Evolutionary conservation across 345 rosid species (phyloP).

Genomic region (Viola odorata): DNA sequence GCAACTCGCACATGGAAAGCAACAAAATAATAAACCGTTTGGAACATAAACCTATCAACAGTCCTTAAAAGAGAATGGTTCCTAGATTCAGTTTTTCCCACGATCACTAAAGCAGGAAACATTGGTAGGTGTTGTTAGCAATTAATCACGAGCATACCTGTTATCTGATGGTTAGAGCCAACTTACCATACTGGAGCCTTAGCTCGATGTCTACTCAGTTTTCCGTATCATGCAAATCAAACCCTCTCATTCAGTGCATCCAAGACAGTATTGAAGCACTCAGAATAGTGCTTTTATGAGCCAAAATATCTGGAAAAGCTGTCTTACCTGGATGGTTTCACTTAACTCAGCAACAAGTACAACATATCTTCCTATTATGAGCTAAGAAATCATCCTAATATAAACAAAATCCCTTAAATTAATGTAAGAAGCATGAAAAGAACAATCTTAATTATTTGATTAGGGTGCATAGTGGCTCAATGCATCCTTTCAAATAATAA

Average conservation of each 20-base stretch:
- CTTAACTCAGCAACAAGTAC: too few species aligned
- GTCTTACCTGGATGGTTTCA: too few species aligned
- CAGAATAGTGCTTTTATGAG: slow-evolving; percentile 1
- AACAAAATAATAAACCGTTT: slow-evolving; percentile 15
- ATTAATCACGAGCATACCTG: too few species aligned
- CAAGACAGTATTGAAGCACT: neutral
- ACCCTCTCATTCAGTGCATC: slow-evolving; percentile 2
- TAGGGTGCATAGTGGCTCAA: neutral
- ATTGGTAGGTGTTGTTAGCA: neutral
- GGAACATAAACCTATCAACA: slow-evolving; percentile 14
- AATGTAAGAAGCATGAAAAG: neutral
- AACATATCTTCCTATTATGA: too few species aligned
- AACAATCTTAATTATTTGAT: neutral
- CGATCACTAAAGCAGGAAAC: too few species aligned
- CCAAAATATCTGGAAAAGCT: slow-evolving; percentile 6
- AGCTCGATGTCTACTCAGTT: slow-evolving; percentile 14
- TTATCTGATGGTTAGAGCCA: slow-evolving; percentile 12
- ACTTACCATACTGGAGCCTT: slow-evolving; percentile 19
- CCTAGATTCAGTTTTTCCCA: too few species aligned
- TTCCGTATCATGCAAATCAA: slow-evolving; percentile 16
- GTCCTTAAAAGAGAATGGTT: too few species aligned
- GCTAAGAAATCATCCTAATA: slow-evolving; percentile 1
- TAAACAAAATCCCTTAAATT: neutral
- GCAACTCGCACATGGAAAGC: slow-evolving; percentile 20
- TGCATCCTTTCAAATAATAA: neutral